Evolutionary conservation across 129 eudicot genomes (phyloP), one percentile per base, ranked within the genome.

Genomic region (Deinandra increscens): DNA sequence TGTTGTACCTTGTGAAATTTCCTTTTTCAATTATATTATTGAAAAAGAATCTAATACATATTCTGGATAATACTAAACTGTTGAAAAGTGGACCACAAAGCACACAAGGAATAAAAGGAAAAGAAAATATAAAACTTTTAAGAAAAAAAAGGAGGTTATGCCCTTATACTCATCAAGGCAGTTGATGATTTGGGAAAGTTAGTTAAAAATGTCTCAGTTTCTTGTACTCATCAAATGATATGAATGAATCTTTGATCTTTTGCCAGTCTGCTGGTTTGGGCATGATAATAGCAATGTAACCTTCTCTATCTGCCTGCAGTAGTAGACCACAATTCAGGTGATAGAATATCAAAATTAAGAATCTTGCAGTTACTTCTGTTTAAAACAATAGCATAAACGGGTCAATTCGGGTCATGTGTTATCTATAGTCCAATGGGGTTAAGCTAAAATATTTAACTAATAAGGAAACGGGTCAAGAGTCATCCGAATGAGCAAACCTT

Each of bases 231-330:
- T 90, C 99, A 6, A 71, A 66, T 68, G 72, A 77, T 55, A 89
- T 65, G 64, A 94, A 80, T 36, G 91, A 79, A 75, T 84, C 85
- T 86, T 89, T 87, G 60, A 60, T 61, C 76, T 94, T 89, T 51
- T 83, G 82, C 99, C 99, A 94, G 61, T 94, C 99, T 42, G 82
- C 77, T 29, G 91, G 96, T 74, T 37, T 94, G 69, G 99, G 99
- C 97, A 87, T 87, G 4, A 94, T 79, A 23, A 94, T 90, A 6
- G 97, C 99, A 20, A 94, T 72, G 59, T 87, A 94, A 19, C 99
- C 99, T 77, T 94, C 99, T 69, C 99, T 80, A 33, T 89, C 86
- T 6, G 99, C 88, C 99, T 94, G 84, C 76, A 73, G 22, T 72
- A 66, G 64, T 72, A 66, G 64, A 66, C 63, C 55, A 66, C 50